These are phyloP conservation scores for Coccomyxa subellipsoidea DNA, from an alignment of 163 green algal species.

Conservation along the genomic window DNA sequence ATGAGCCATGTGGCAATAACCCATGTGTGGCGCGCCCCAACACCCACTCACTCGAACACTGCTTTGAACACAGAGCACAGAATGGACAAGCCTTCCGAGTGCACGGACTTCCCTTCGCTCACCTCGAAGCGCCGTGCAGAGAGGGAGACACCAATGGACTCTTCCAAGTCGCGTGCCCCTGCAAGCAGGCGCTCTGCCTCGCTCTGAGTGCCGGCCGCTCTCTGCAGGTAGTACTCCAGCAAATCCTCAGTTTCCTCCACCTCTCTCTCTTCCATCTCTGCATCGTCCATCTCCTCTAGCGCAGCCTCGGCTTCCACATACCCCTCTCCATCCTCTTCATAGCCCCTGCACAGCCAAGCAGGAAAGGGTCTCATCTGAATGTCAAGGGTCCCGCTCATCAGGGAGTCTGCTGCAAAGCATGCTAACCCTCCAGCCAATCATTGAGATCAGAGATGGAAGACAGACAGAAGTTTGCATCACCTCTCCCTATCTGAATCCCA, in stretches of 20 bases:
- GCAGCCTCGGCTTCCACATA: conserved; percentile 67
- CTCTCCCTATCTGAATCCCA: neutral
- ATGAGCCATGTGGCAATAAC: too few relatives aligned
- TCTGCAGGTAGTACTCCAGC: conserved; percentile 97
- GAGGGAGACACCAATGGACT: conserved; percentile 90
- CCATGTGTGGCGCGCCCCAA: too few relatives aligned
- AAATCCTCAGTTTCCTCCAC: conserved; percentile 77
- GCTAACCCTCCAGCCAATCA: too few relatives aligned
- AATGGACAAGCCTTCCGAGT: neutral
- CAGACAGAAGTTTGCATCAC: too few relatives aligned
- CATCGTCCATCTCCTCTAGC: conserved; percentile 71
- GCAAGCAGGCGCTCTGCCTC: conserved; percentile 81
- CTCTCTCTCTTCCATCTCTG: conserved; percentile 87
- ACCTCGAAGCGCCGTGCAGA: conserved; percentile 65
- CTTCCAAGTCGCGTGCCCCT: conserved; percentile 91
- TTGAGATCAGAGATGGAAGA: too few relatives aligned
- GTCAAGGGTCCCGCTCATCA: too few relatives aligned
- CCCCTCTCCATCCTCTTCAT: conserved; percentile 21
- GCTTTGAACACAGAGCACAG: too few relatives aligned
- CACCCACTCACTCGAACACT: too few relatives aligned
- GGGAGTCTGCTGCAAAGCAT: too few relatives aligned
- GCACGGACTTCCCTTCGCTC: neutral
- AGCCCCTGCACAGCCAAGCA: conserved; percentile 13
- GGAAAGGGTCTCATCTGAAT: neutral
- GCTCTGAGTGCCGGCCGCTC: conserved; percentile 68